Evolutionary conservation across 192 early-diverging fungal genomes (phyloP), one percentile per base, ranked within the genome.

Genomic region (Dimargaris cristalligena): DNA sequence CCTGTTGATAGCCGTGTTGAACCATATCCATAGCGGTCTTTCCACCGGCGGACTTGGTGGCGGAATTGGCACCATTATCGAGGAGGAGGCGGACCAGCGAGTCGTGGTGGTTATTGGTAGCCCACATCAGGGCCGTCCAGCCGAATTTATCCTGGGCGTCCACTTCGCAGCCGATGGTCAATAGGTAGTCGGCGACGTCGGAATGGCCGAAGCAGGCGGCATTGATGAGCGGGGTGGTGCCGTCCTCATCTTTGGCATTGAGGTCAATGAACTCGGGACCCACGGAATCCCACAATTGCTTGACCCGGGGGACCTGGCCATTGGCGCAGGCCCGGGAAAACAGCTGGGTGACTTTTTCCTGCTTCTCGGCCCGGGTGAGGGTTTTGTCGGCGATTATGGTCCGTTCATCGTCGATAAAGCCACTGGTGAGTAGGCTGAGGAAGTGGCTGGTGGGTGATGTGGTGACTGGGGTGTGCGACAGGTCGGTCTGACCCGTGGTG

Each of bases 51-150:
- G 85, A 83, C 67, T 80, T 76, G 30, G 80, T 71, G 10, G 75
- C 66, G 6, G 83, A 73, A 35, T 78, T 77, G n/a, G 90, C 93
- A 32, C 89, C 87, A 35, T 78, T 64, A 52, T 85, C 85, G 58
- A 95, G 68, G 45, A 95, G 75, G 13, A 86, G 63, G 59, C 79
- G 70, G 16, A 89, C 84, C 29, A 89, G 68, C 22, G 79, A 72
- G 56, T 79, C 72, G 69, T 89, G 80, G 63, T 88, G 84, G 63
- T 86, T 87, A 51, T 84, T 81, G 20, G 86, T 82, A 0, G 90
- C 90, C 92, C 92, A 95, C 76, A 90, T 88, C 9, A 95, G 72
- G 14, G 89, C 79, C 4, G 89, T 88, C 90, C 90, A 95, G 22
- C 86, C 85, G 61, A 81, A 90, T 76, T 78, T 82, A 76, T 97